Conservation (phyloP, 345 rosid species). For the Salix arbutifolia region DNA sequence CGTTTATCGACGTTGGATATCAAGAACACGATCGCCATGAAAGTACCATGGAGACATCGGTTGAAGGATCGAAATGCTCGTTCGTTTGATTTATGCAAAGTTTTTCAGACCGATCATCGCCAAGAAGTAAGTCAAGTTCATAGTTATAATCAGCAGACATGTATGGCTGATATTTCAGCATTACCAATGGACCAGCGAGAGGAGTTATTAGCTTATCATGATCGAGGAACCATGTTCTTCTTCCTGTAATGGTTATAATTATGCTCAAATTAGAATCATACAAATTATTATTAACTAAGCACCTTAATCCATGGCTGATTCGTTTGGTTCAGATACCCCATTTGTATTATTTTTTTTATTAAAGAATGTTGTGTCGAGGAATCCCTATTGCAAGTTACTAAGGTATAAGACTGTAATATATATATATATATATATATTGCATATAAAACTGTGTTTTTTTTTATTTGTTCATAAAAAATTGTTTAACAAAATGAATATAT, state of each 20-base stretch:
- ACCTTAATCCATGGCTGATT: not conserved
- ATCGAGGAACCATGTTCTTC: slow-evolving; percentile 3
- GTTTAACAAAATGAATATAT: too few species aligned
- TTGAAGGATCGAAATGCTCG: not conserved
- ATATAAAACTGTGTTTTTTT: too few species aligned
- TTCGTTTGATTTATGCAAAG: not conserved
- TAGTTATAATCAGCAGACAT: not conserved
- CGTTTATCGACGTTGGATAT: not conserved
- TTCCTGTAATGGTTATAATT: not conserved
- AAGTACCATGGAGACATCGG: not conserved
- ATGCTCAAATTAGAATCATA: not conserved
- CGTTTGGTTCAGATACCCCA: too few species aligned
- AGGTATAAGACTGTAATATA: too few species aligned
- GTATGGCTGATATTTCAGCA: not conserved
- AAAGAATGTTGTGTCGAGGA: too few species aligned
- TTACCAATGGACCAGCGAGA: not conserved
- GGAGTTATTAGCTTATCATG: not conserved
- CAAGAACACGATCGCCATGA: not conserved
- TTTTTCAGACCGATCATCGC: not conserved
- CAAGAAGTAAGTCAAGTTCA: not conserved
- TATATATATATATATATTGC: too few species aligned
- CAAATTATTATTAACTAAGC: not conserved
- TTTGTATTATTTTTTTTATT: too few species aligned
- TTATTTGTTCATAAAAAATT: too few species aligned
- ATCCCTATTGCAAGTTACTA: too few species aligned